Base-by-base conservation (phyloP, 1,284 basidiomycete genomes). In the Leccinum glutinopallens region DNA sequence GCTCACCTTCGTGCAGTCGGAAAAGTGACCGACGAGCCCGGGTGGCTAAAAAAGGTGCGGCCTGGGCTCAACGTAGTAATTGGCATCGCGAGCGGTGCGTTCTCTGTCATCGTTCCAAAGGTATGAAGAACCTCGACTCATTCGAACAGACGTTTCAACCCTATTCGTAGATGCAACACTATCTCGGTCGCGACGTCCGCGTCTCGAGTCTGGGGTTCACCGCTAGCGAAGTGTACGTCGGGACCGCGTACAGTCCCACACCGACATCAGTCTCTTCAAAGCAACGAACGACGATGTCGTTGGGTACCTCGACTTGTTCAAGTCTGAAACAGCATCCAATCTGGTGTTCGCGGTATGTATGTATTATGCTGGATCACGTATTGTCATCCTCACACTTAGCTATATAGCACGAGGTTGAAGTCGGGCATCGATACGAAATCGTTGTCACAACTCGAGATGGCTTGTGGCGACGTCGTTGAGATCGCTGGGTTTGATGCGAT, bases 71-170 rank as follows among this genome's bases (percentile, higher is more conserved):
- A 51, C 17, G 61, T 63, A 3, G 64, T 71, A 58, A 61, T 68
- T 32, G 66, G 64, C 3, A 69, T 74, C n/a, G 63, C 62, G 15
- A 74, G 73, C 33, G 73, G 71, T 32, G 63, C 67, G 1, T 70
- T 71, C 60, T 17, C 71, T 15, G 15, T 56, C 25, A 22, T 64
- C 5, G 41, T 74, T 32, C 71, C 71, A 32, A 74, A 64, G 64
- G 71, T 66, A 59, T 10, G 49, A 49, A 15, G 7, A 13, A 51
- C 13, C 10, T 1, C 15, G 54, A 3, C 13, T 33, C 6, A 1
- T 3, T 61, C 6, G 8, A 5, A 29, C 33, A 12, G 10, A 46
- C 2, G 12, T 22, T 39, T 55, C 10, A 22, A 8, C 33, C 12
- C n/a, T 13, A n/a, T 5, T 37, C 5, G 15, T 43, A 71, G 70